These are phyloP conservation scores for Syzygium aromaticum DNA, from an alignment of 345 rosid species.

Conservation along the genomic window DNA sequence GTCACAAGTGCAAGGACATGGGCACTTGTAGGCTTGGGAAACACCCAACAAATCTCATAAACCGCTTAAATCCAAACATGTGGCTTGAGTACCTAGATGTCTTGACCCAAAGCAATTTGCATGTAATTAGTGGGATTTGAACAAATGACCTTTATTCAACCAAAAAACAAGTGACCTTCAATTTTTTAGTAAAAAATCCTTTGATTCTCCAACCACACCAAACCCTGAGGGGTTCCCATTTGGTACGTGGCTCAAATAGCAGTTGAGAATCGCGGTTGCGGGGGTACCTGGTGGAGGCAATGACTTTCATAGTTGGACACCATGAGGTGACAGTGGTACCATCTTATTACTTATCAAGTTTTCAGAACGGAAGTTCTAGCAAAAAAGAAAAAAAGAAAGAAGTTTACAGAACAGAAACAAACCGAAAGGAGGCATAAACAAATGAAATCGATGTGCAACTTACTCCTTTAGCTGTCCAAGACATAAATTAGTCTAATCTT, in stretches of 20 bases:
- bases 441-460: neutral
- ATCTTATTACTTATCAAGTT: neutral
- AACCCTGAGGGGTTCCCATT: neutral
- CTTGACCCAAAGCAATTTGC: neutral
- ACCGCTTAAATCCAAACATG: neutral
- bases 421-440: neutral
- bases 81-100: neutral
- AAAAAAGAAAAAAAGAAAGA: too few species aligned
- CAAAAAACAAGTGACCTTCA: neutral
- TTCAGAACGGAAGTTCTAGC: neutral
- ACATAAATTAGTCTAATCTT: neutral
- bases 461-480: neutral
- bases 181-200: neutral
- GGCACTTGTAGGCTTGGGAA: neutral
- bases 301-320: neutral
- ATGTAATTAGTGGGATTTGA: neutral
- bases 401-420: neutral
- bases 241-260: neutral
- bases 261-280: neutral
- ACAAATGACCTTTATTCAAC: too few species aligned
- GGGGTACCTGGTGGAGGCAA: neutral
- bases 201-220: neutral
- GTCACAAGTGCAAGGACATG: neutral
- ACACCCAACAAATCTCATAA: accelerated
- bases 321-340: neutral